Percentiles rank a stretch among this genome's conserved stretches.
Evolutionary conservation across 129 eudicot genomes (phyloP).

Genomic region (Saussurea involucrata): DNA sequence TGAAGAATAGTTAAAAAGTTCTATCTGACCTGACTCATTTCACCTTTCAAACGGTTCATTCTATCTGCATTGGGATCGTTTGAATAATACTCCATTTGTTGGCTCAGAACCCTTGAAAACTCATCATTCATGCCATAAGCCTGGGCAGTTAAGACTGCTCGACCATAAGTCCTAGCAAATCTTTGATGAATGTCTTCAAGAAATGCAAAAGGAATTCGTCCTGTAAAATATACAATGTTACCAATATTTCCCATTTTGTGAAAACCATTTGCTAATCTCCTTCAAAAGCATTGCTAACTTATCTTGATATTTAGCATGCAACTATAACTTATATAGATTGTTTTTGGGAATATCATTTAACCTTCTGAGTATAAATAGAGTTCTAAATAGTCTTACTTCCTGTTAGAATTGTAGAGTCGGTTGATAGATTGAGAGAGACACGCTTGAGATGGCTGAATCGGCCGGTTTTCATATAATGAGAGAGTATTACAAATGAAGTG

Average conservation of each 20-base stretch:
- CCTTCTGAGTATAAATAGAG: background rate
- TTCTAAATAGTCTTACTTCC: background rate
- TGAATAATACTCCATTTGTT: slow-evolving; percentile 89
- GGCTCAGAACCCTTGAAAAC: slow-evolving; percentile 87
- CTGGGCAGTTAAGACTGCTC: slow-evolving; percentile 76
- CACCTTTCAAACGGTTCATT: slow-evolving; percentile 80
- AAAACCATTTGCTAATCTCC: background rate
- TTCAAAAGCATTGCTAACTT: slow-evolving; percentile 3
- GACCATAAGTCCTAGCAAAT: slow-evolving; percentile 85
- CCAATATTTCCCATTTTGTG: background rate
- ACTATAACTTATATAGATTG: background rate
- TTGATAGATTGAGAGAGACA: too few relatives aligned
- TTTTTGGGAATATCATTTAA: background rate
- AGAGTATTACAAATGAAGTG: too few relatives aligned
- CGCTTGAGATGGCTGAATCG: too few relatives aligned
- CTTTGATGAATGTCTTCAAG: slow-evolving; percentile 92
- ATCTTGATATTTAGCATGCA: background rate
- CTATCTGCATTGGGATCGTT: slow-evolving; percentile 92
- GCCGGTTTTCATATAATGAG: too few relatives aligned
- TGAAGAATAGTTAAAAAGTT: background rate
- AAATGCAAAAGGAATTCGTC: slow-evolving; percentile 85
- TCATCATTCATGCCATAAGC: slow-evolving; percentile 94
- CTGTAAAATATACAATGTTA: slow-evolving; percentile 24
- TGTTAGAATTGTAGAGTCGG: too few relatives aligned
- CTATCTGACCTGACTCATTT: slow-evolving; percentile 85